Evolutionary conservation across 495 filamentous ascomycete species (phyloP), one percentile per base, ranked within the genome.

Genomic region (Penicillium bovifimosum): DNA sequence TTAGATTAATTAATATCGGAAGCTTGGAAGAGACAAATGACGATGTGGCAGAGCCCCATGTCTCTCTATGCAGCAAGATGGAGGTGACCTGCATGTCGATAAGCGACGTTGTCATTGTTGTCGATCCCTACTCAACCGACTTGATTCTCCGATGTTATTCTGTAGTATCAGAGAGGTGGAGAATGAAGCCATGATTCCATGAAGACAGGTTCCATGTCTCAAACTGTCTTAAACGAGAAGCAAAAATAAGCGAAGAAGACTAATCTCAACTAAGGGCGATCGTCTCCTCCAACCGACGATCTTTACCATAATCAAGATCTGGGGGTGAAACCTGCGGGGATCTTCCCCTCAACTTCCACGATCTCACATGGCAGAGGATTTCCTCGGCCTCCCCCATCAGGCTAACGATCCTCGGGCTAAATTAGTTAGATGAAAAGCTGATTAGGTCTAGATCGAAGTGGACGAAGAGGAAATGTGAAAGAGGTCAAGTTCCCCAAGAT

Each of bases 61-160:
- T 24, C 20, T 4, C 20, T 24, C 20, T 4, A 24, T 24, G 20
- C 2, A 2, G 20, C 20, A 9, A 24, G 8, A 17, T 17, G 5
- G 17, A 17, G 6, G 32, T 13, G 32, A 11, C 10, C 8, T 40
- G 16, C 38, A 24, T 24, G 2, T 18, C 27, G 39, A 41, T 24
- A 7, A 28, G 10, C 26, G 28, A 35, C 4, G 20, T 14, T 28
- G 2, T 29, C 4, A 4, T 14, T 28, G 2, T 29, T 34, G 59
- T 6, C 34, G 59, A 62, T 62, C 59, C 16, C 46, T 62, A 44
- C 59, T 36, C 0, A 51, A 62, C 36, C 17, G 13, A 56, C 51
- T 17, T 17, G 8, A 5, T 49, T 18, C 59, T 53, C 59, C 59
- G 60, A 13, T n/a, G 17, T 9, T 9, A 31, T 33, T 38, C 34